Evolutionary conservation across 257 asterid genomes (phyloP).

Genomic region (Solanum bukasovii): DNA sequence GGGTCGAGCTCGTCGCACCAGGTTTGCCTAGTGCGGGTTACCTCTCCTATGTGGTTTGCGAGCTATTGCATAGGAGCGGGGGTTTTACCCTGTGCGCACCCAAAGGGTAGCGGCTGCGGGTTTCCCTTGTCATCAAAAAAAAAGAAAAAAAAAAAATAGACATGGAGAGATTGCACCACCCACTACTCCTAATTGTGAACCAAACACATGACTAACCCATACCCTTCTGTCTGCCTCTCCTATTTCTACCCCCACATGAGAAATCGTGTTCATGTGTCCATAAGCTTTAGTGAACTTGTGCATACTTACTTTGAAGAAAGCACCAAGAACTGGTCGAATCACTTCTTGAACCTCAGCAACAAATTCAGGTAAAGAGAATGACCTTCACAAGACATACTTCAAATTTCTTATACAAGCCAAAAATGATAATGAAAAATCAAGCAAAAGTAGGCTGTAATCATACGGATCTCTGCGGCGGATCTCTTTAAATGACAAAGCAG

Average conservation of each 20-base stretch:
- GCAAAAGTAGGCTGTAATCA: conserved; percentile 8
- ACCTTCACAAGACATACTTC: conserved; percentile 22
- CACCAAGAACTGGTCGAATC: conserved; percentile 76
- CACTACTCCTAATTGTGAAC: neutral
- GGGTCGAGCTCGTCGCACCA: too few relatives aligned
- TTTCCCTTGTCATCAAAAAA: too few relatives aligned
- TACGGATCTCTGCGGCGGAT: conserved; percentile 93
- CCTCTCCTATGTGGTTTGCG: too few relatives aligned
- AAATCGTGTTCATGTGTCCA: neutral
- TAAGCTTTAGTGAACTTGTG: neutral
- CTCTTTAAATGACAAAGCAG: conserved; percentile 93
- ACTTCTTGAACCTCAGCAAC: conserved; percentile 94
- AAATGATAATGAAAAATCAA: neutral
- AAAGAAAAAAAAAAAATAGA: neutral
- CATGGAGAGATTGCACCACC: neutral
- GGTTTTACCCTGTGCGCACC: too few relatives aligned
- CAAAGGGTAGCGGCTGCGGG: too few relatives aligned
- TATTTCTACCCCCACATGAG: neutral
- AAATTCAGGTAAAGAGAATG: conserved; percentile 87
- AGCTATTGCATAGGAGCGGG: too few relatives aligned
- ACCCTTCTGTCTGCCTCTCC: neutral
- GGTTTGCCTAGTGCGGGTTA: too few relatives aligned
- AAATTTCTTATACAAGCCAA: conserved; percentile 1
- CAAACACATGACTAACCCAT: neutral
- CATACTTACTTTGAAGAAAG: conserved; percentile 74